Conservation (phyloP, 768 basidiomycete genomes). For the Fistulinella prunicolor region DNA sequence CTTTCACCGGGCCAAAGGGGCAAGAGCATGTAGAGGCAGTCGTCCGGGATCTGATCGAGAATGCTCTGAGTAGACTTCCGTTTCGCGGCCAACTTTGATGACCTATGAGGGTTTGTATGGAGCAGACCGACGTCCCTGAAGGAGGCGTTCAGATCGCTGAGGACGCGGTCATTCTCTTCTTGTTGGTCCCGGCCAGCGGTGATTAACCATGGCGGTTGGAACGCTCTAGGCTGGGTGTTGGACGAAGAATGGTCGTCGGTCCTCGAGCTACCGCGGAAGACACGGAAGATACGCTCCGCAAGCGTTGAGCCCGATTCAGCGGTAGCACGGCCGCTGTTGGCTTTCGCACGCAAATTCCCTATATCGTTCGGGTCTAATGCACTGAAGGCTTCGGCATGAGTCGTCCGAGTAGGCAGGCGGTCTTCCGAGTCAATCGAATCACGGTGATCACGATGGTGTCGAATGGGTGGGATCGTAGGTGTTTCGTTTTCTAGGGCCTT, state of each 20-base stretch:
- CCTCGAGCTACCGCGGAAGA: slow-evolving; percentile 19
- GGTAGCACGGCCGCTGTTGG: slow-evolving; percentile 21
- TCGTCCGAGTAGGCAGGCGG: slow-evolving; percentile 44
- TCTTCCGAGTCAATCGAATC: slow-evolving; percentile 28
- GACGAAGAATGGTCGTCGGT: slow-evolving; percentile 24
- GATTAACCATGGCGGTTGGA: slow-evolving; percentile 59
- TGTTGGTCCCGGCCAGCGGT: slow-evolving; percentile 61
- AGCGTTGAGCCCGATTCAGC: slow-evolving; percentile 18
- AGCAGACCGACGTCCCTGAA: slow-evolving; percentile 80
- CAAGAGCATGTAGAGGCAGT: slow-evolving; percentile 77
- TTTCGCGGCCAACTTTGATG: slow-evolving; percentile 18
- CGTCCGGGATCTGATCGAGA: slow-evolving; percentile 60
- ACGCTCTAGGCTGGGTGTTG: slow-evolving; percentile 31
- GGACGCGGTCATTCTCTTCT: slow-evolving; percentile 65
- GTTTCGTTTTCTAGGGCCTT: slow-evolving; percentile 8
- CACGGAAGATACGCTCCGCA: slow-evolving; percentile 23
- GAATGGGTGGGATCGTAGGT: slow-evolving; percentile 9
- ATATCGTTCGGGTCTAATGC: slow-evolving; percentile 54
- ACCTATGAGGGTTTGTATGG: slow-evolving; percentile 47
- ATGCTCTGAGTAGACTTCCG: slow-evolving; percentile 36
- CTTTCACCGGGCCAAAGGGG: slow-evolving; percentile 83
- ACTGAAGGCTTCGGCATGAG: slow-evolving; percentile 61
- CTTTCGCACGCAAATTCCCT: slow-evolving; percentile 40
- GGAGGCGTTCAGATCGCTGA: slow-evolving; percentile 67
- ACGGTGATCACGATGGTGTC: slow-evolving; percentile 21